Percentiles rank a stretch among this genome's conserved stretches.
Evolutionary conservation across 1,284 basidiomycete genomes (phyloP).

Genomic region (Schizopora paradoxa): DNA sequence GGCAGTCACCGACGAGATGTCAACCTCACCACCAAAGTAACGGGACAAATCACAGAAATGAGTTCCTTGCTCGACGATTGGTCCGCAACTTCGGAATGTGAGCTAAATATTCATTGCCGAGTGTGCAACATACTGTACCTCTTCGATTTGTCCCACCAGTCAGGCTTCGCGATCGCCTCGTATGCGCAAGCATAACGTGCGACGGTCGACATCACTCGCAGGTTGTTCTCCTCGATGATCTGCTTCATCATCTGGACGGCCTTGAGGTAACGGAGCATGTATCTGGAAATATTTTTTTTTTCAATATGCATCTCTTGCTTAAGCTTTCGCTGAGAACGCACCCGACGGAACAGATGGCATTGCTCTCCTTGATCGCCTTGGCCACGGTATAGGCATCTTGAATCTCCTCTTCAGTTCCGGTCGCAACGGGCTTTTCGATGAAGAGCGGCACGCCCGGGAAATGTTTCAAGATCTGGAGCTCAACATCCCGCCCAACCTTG

Average conservation of each 20-base stretch:
- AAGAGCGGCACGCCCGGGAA: slow-evolving; percentile 93
- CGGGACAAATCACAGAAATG: slow-evolving; percentile 89
- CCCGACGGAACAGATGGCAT: slow-evolving; percentile 88
- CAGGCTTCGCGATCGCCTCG: slow-evolving; percentile 82
- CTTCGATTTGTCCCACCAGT: slow-evolving; percentile 98
- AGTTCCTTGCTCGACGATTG: slow-evolving; percentile 95
- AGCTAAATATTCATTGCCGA: background rate
- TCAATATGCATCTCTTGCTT: background rate
- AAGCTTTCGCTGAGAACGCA: slow-evolving; percentile 30
- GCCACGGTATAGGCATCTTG: slow-evolving; percentile 63
- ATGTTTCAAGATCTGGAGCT: slow-evolving; percentile 82
- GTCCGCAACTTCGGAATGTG: slow-evolving; percentile 58
- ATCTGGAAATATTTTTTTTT: slow-evolving; percentile 40
- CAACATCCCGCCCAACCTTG: slow-evolving; percentile 79
- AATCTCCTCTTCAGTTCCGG: slow-evolving; percentile 71
- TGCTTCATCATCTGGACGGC: slow-evolving; percentile 98
- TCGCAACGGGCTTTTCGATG: slow-evolving; percentile 92
- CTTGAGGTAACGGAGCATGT: slow-evolving; percentile 91
- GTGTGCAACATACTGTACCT: slow-evolving; percentile 40
- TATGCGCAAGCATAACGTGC: slow-evolving; percentile 96
- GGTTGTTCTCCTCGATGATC: slow-evolving; percentile 90
- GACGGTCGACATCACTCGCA: slow-evolving; percentile 96
- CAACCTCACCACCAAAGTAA: slow-evolving; percentile 97
- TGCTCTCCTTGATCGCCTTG: slow-evolving; percentile 59
- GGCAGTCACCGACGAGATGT: slow-evolving; percentile 77